phyloP scores from a whole-genome alignment of 1,139 yeast genomes.

The Wickerhamiella pararugosa region DNA sequence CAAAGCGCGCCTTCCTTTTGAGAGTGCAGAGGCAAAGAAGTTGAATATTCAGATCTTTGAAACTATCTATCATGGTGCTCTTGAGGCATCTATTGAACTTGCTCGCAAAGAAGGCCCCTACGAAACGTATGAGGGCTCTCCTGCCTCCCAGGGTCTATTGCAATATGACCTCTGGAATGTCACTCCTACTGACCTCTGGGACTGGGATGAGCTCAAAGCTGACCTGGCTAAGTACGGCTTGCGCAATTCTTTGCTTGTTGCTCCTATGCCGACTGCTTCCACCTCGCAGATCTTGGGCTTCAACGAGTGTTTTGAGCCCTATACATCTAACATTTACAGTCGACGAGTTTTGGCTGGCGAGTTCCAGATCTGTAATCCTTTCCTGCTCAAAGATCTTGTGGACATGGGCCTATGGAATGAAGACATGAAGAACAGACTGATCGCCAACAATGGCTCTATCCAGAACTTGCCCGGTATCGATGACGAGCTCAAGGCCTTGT shows the following conservation, averaged over 20 bases:
- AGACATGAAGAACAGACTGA: conserved; percentile 64
- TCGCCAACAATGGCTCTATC: conserved; percentile 73
- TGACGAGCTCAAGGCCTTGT: conserved; percentile 54
- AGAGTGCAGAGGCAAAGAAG: conserved; percentile 52
- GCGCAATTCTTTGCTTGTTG: conserved; percentile 70
- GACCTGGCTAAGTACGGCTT: conserved; percentile 49
- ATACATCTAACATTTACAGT: conserved; percentile 74
- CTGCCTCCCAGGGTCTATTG: conserved; percentile 63
- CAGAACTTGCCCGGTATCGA: conserved; percentile 70
- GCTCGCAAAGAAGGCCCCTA: conserved; percentile 54
- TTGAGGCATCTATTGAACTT: conserved; percentile 65
- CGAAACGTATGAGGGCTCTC: conserved; percentile 58
- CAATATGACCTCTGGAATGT: conserved; percentile 74
- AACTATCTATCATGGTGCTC: conserved; percentile 77
- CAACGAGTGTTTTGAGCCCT: conserved; percentile 87
- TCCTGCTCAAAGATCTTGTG: conserved; percentile 63
- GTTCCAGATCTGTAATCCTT: conserved; percentile 77
- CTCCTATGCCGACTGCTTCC: conserved; percentile 93
- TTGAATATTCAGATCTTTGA: conserved; percentile 73
- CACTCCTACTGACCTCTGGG: conserved; percentile 55
- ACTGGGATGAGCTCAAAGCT: conserved; percentile 60
- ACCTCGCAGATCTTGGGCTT: conserved; percentile 82
- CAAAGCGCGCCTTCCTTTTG: conserved; percentile 65
- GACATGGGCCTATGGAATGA: conserved; percentile 76
- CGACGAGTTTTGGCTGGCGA: conserved; percentile 83